Percentiles rank a stretch among this genome's conserved stretches.
Evolutionary conservation across 2,329 filamentous ascomycete species (phyloP).

Genomic region (Pseudocercospora pini-densiflorae): DNA sequence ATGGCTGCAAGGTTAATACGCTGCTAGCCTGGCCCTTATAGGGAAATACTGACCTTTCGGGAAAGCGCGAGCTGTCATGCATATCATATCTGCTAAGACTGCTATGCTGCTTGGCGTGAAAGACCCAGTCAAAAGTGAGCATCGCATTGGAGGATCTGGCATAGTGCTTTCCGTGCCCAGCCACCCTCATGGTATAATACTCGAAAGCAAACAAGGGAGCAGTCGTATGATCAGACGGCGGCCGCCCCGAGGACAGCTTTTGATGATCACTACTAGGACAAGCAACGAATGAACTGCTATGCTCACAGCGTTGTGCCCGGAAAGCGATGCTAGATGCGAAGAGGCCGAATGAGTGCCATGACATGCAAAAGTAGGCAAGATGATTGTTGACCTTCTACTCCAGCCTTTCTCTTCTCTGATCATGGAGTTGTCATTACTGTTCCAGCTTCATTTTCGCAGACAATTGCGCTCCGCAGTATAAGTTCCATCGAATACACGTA

Average conservation of each 20-base stretch:
- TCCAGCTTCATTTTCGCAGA: too few relatives aligned
- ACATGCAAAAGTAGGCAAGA: too few relatives aligned
- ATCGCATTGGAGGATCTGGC: background rate
- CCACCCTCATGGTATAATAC: background rate
- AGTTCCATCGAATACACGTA: too few relatives aligned
- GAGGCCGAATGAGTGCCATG: background rate
- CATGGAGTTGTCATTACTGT: too few relatives aligned
- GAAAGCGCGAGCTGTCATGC: background rate
- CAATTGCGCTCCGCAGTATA: too few relatives aligned
- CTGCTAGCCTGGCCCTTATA: background rate
- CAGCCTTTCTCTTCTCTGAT: too few relatives aligned
- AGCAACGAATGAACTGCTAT: background rate
- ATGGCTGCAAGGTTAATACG: background rate
- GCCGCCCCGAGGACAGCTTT: background rate
- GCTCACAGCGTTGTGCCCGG: background rate
- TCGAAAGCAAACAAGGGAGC: background rate
- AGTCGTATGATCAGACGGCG: background rate
- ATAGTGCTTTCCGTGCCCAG: background rate
- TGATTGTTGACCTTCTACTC: too few relatives aligned
- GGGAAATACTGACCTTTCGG: background rate
- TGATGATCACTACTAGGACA: background rate
- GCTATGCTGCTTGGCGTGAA: background rate
- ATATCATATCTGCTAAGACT: background rate
- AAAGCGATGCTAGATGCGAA: background rate
- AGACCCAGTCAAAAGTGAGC: background rate